A percentile compares a stretch with the other conserved stretches of the same genome.
phyloP scores from a whole-genome alignment of 2,329 filamentous ascomycete species.

The Venturia asperata region DNA sequence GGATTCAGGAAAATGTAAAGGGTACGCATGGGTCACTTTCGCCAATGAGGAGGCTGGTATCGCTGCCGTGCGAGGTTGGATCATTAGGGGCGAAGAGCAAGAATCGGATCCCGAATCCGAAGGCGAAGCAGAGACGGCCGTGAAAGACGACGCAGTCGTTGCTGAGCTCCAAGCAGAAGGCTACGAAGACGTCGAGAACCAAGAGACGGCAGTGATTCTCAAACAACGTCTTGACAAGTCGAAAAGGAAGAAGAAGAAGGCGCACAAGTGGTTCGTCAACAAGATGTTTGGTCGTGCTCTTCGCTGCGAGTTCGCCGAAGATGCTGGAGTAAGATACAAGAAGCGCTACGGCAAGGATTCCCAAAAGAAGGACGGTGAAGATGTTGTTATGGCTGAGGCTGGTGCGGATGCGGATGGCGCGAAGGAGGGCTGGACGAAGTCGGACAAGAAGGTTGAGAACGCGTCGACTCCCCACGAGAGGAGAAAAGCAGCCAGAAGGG shows the following conservation, averaged over 20 bases:
- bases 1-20: slow-evolving; percentile 96
- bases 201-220: neutral
- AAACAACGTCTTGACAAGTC: slow-evolving; percentile 22
- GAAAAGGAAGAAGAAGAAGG: slow-evolving; percentile 40
- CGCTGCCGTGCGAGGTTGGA: slow-evolving; percentile 72
- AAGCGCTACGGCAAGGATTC: slow-evolving; percentile 76
- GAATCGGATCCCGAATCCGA: slow-evolving; percentile 40
- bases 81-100: slow-evolving; percentile 60
- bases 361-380: slow-evolving; percentile 30
- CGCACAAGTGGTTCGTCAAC: slow-evolving; percentile 72
- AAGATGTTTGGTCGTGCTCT: slow-evolving; percentile 70
- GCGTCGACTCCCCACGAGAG: slow-evolving; percentile 24
- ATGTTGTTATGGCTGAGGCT: slow-evolving; percentile 27
- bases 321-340: slow-evolving; percentile 80
- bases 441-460: slow-evolving; percentile 23
- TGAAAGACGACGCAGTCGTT: slow-evolving; percentile 28
- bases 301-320: slow-evolving; percentile 89
- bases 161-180: slow-evolving; percentile 25
- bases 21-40: slow-evolving; percentile 93
- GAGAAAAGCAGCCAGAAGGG: slow-evolving; percentile 26
- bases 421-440: slow-evolving; percentile 25
- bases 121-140: slow-evolving; percentile 48
- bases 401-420: slow-evolving; percentile 24
- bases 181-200: slow-evolving; percentile 24
- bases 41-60: slow-evolving; percentile 67